Evolutionary conservation across 2,329 filamentous ascomycete species (phyloP), one percentile per base, ranked within the genome.

Genomic region (Neofusicoccum sp.): DNA sequence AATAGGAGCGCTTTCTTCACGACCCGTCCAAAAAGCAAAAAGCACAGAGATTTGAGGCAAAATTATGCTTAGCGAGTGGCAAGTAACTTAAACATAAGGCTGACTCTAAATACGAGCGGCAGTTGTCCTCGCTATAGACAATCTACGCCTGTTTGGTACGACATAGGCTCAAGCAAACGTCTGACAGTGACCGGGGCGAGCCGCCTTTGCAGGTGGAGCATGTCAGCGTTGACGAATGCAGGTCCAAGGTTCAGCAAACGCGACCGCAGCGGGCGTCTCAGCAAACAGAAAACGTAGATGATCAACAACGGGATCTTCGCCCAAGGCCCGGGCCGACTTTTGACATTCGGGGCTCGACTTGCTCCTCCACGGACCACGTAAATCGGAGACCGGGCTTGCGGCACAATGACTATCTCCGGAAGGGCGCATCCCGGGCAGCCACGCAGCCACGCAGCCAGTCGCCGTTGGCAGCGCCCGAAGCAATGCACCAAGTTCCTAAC

Each of bases 401-500:
- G 51, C 36, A 33, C 24, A 24, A 28, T 9, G 30, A 24, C 51
- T 56, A 56, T 56, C 51, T 56, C 51, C 36, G 51, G 51, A 14
- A 44, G 51, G n/a, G 38, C 38, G 6, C 33, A 43, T 44, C n/a
- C 51, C 51, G 51, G 34, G 16, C 45, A 12, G 20, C 20, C 20
- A 20, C 20, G 20, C 20, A 43, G 43, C 33, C 28, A 56, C 43
- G 51, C 51, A 56, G 34, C 51, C 51, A 56, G 51, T 56, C 9
- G 16, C 51, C 36, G 38, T 44, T 56, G 28, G 24, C 51, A 43
- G 38, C 38, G 51, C 6, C 51, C 38, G n/a, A 44, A 56, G 51
- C 51, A 56, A 41, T 43, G 38, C 51, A 56, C 51, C 51, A 56
- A 44, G 51, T 38, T 34, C 38, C 20, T 28, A 56, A 43, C 36